phyloP scores from a whole-genome alignment of 2,329 filamentous ascomycete genomes.

The Bipolaris cookei region DNA sequence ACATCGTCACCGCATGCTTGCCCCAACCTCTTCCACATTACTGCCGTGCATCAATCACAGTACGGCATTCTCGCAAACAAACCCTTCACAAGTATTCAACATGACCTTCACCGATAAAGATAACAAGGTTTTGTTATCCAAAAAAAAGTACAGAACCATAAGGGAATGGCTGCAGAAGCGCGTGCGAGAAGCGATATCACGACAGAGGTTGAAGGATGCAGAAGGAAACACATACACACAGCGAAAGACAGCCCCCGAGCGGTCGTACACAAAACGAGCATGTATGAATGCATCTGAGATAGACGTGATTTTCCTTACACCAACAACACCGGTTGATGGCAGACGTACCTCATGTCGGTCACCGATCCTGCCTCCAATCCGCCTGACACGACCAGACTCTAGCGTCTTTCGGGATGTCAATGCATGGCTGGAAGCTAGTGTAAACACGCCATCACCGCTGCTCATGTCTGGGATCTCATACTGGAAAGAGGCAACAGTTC shows the following conservation, averaged over 20 bases:
- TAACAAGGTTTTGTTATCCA: slow-evolving; percentile 14
- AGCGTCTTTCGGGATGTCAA: slow-evolving; percentile 37
- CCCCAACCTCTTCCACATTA: slow-evolving; percentile 11
- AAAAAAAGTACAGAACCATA: slow-evolving; percentile 24
- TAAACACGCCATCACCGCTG: slow-evolving; percentile 32
- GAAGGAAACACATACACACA: slow-evolving; percentile 8
- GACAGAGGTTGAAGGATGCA: slow-evolving; percentile 13
- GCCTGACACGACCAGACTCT: slow-evolving; percentile 35
- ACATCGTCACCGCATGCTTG: background rate
- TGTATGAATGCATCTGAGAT: slow-evolving; percentile 3
- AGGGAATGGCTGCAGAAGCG: slow-evolving; percentile 39
- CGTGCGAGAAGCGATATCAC: slow-evolving; percentile 29
- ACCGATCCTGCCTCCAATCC: slow-evolving; percentile 25
- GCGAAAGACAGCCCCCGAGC: slow-evolving; percentile 18
- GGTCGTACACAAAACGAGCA: slow-evolving; percentile 38
- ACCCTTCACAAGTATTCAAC: slow-evolving; percentile 13
- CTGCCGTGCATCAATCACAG: slow-evolving; percentile 21
- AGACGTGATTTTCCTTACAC: slow-evolving; percentile 2
- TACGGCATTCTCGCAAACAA: slow-evolving; percentile 23
- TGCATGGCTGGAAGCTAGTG: slow-evolving; percentile 44
- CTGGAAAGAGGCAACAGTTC: slow-evolving; percentile 33
- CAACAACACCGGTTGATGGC: slow-evolving; percentile 14
- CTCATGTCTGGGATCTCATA: slow-evolving; percentile 46
- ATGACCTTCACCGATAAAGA: slow-evolving; percentile 33
- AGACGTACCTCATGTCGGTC: slow-evolving; percentile 17